Base-by-base conservation (phyloP, 164 flowering plant species). In the Cinnamomum micranthum region DNA sequence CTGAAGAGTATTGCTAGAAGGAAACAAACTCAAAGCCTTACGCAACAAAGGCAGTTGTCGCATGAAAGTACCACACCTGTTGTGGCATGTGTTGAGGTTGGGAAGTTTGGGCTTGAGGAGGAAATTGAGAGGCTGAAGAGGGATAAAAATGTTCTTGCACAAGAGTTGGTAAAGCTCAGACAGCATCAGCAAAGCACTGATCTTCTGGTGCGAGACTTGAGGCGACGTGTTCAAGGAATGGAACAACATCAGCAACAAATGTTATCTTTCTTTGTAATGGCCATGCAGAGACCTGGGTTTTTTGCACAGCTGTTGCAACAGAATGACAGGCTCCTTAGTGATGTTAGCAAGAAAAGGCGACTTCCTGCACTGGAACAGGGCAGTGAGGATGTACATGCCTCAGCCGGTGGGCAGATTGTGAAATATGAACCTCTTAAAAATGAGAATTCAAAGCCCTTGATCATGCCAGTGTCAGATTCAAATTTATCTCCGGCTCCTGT, bases 231-330 rank as follows among this genome's bases (percentile, higher is more conserved):
- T 6, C 79, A 74, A 76, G 87, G 81, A 67, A 85, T 93, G 27
- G 97, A 93, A 73, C 68, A 68, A 23, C 89, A 87, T 59, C 98
- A 92, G 78, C 87, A 85, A 64, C 89, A 88, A 20, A 88, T 89
- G 91, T 85, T 93, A 91, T 85, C 70, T 24, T 93, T 93, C 88
- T 83, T 92, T 77, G 98, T 91, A 15, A 87, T 82, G 80, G 92
- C 90, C 71, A 81, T 92, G 76, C 81, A 79, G 70, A 92, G 84
- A 77, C 97, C 98, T 0, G 71, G 55, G 41, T 87, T 92, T 74
- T 47, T 89, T 15, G 91, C 89, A 74, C 87, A 89, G 50, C 77
- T 93, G 50, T 73, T 85, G 60, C 88, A 85, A 27, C 86, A 86
- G 33, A 91, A 88, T 63, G 88, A 84, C 71, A 84, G 86, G 78